A percentile compares a stretch with the other conserved stretches of the same genome.
Evolutionary conservation across 139 green algal species (phyloP).

Genomic region (Closterium sp.): DNA sequence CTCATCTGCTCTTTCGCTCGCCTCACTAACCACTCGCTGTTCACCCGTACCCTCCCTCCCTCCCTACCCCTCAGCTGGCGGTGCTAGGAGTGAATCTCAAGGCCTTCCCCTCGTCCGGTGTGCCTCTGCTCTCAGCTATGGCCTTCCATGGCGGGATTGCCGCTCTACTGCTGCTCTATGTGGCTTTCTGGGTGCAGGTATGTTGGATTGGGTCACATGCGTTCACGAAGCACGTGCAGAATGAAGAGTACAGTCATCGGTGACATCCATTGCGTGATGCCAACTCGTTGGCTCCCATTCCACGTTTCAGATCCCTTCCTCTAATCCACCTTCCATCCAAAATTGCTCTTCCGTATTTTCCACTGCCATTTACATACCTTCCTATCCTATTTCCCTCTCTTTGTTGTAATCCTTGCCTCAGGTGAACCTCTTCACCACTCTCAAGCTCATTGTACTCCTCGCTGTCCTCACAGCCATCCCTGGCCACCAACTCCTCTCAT

Average conservation of each 20-base stretch:
- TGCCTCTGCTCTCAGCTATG: conserved; percentile 15
- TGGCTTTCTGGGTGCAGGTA: conserved; percentile 44
- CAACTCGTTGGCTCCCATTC: too few species aligned
- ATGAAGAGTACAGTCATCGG: neutral
- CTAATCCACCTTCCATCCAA: too few species aligned
- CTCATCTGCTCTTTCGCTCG: too few species aligned
- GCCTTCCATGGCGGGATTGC: conserved; percentile 36
- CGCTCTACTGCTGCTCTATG: conserved; percentile 36
- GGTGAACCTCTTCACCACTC: conserved; percentile 44
- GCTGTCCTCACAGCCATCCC: conserved; percentile 26
- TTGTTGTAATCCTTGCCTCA: too few species aligned
- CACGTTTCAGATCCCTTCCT: too few species aligned
- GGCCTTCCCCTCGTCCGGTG: conserved; percentile 13
- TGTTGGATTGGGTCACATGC: neutral
- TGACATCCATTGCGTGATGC: neutral
- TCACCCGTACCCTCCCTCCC: neutral
- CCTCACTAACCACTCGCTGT: neutral
- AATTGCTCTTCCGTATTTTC: too few species aligned
- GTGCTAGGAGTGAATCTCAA: conserved; percentile 40
- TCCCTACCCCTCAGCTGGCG: neutral
- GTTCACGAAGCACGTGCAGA: neutral
- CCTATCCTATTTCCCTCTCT: too few species aligned
- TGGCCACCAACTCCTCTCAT: conserved; percentile 35
- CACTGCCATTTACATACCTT: too few species aligned
- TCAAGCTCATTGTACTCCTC: conserved; percentile 24